Conservation (phyloP, 192 early-diverging fungal genomes). For the Coemansia sp. region DNA sequence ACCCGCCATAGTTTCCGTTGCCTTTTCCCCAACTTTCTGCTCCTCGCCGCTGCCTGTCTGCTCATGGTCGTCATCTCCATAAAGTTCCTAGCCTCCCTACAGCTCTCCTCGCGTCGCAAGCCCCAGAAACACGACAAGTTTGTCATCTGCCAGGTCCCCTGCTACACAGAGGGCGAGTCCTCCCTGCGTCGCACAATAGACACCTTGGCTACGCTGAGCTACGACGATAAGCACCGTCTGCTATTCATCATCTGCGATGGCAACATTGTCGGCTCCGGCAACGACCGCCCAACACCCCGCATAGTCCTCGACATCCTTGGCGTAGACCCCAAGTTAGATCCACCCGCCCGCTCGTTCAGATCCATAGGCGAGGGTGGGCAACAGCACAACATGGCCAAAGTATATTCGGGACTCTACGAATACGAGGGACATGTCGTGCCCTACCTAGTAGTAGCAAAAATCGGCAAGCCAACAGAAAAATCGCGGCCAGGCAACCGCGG, state of each 20-base stretch:
- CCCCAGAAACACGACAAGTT: constrained; percentile 87
- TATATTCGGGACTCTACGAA: constrained; percentile 97
- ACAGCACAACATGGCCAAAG: constrained; percentile 95
- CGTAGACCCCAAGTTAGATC: constrained; percentile 76
- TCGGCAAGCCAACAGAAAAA: constrained; percentile 79
- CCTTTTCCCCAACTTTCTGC: constrained; percentile 79
- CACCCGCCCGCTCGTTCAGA: constrained; percentile 80
- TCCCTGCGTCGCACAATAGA: constrained; percentile 90
- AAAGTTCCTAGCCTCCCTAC: constrained; percentile 93
- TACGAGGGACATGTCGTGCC: constrained; percentile 88
- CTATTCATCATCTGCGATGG: constrained; percentile 95
- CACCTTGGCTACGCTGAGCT: constrained; percentile 83
- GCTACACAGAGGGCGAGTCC: constrained; percentile 97
- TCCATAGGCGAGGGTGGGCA: constrained; percentile 85
- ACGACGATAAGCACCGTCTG: constrained; percentile 97
- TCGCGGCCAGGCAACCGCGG: constrained; percentile 92
- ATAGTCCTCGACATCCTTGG: constrained; percentile 97
- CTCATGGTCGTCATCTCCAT: constrained; percentile 85
- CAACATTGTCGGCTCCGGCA: constrained; percentile 94
- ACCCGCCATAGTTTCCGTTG: constrained; percentile 72
- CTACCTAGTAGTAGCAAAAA: constrained; percentile 92
- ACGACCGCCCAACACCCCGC: constrained; percentile 92
- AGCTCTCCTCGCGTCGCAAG: constrained; percentile 69
- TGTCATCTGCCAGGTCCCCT: constrained; percentile 92
- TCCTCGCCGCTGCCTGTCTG: constrained; percentile 75